phyloP scores from a whole-genome alignment of 1,139 yeast genomes.

The Candida sp. region DNA sequence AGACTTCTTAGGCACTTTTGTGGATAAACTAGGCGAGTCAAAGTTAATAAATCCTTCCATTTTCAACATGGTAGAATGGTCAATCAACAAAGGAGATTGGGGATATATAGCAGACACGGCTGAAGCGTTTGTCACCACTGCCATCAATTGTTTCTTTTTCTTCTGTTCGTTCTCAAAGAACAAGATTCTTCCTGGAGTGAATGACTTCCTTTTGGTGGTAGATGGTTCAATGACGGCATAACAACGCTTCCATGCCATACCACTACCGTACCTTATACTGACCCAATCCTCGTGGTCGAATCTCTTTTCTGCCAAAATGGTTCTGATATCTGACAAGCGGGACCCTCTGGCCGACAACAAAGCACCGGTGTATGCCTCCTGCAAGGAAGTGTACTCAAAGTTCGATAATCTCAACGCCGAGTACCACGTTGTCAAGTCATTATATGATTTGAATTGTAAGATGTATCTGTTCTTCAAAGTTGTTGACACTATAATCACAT shows the following conservation, averaged over 20 bases:
- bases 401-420: conserved; percentile 80
- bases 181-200: conserved; percentile 58
- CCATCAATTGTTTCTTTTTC: conserved; percentile 78
- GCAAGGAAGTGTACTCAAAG: conserved; percentile 81
- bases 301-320: conserved; percentile 83
- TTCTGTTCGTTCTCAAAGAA: conserved; percentile 74
- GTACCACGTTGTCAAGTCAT: conserved; percentile 69
- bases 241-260: conserved; percentile 98
- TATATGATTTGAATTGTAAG: conserved; percentile 70
- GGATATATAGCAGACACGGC: conserved; percentile 96
- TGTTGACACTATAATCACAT: conserved; percentile 87
- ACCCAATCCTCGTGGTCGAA: conserved; percentile 95
- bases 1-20: conserved; percentile 44
- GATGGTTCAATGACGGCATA: conserved; percentile 90
- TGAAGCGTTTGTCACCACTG: conserved; percentile 70
- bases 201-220: conserved; percentile 47
- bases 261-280: conserved; percentile 91
- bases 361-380: conserved; percentile 97
- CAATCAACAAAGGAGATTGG: conserved; percentile 77
- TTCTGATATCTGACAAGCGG: conserved; percentile 81
- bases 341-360: conserved; percentile 88
- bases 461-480: conserved; percentile 88
- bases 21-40: conserved; percentile 41
- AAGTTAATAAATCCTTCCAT: conserved; percentile 83
- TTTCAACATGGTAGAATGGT: conserved; percentile 86